Base-by-base conservation (phyloP, 495 filamentous ascomycete genomes). In the Penicillium coprophilum region DNA sequence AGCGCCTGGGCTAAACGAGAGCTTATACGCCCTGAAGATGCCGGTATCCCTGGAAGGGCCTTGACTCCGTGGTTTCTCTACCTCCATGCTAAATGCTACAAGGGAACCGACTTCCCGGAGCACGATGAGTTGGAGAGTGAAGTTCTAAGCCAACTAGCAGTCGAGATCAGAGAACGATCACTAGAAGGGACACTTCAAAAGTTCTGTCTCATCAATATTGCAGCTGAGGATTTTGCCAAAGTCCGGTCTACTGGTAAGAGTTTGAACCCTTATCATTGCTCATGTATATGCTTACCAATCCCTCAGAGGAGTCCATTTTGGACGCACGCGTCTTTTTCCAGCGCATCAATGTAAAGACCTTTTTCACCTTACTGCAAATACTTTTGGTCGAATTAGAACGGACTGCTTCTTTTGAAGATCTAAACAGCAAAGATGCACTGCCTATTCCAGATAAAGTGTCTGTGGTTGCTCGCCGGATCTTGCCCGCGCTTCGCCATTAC, bases 51-150 rank as follows among this genome's bases (percentile, higher is more conserved):
- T 6, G 74, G 76, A 4, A 77, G 71, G 56, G 77, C 83, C 12
- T 72, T 96, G 70, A 74, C 84, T 45, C 85, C 79, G 34, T 96
- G 87, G 88, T 97, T 96, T 61, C 82, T 95, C 58, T 86, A 90
- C 59, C 82, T 97, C 31, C 93, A 97, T 69, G 89, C 89, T 15
- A 86, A 85, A 63, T 92, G 88, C 70, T 94, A 87, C 60, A 84
- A 84, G 48, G 91, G 91, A 3, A 75, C 72, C 34, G 82, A 83
- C 52, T 87, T 93, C 63, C 70, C 80, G 1, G 82, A 86, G 58
- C 88, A 92, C 58, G 84, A 90, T 47, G 92, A 93, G 67, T 76
- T 97, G 9, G 93, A 97, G 72, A 86, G 82, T 51, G 90, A 96
- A 64, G 88, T 97, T 8, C 75, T 96, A 45, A 85, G 85, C 60